Conservation (phyloP, 192 early-diverging fungal genomes). For the Rhizophlyctis rosea region DNA sequence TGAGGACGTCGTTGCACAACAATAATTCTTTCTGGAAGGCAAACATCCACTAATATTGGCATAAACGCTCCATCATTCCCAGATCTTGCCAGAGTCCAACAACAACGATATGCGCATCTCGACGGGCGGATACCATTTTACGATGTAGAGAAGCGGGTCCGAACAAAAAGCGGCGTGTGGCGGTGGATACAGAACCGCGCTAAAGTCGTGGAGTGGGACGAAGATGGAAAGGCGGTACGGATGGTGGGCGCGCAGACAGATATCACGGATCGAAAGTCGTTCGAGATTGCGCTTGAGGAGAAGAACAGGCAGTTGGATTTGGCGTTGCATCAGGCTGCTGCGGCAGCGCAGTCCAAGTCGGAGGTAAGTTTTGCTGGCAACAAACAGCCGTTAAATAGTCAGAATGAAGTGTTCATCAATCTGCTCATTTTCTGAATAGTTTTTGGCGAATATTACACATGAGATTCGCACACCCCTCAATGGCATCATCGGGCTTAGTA, state of each 20-base stretch:
- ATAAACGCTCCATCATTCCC: no score
- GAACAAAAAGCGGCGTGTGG: slow-evolving; percentile 1
- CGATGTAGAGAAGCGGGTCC: neutral
- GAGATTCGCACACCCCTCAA: slow-evolving; percentile 13
- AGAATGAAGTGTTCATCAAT: neutral
- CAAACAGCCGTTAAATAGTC: neutral
- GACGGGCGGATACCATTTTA: neutral
- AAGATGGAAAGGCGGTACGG: neutral
- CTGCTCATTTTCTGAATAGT: no score
- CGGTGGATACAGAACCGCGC: slow-evolving; percentile 2
- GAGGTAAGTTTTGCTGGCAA: neutral
- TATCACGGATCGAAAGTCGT: slow-evolving; percentile 1
- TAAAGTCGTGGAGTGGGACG: neutral
- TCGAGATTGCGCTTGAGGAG: slow-evolving; percentile 9
- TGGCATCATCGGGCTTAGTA: slow-evolving; percentile 18
- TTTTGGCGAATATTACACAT: slow-evolving; percentile 14
- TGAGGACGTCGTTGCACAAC: no score
- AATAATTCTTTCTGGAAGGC: no score
- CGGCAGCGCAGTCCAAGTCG: slow-evolving; percentile 2
- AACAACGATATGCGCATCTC: no score
- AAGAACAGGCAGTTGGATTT: slow-evolving; percentile 16
- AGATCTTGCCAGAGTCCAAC: no score
- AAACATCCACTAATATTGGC: no score
- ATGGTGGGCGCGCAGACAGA: slow-evolving; percentile 7
- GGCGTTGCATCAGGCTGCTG: slow-evolving; percentile 6